Evolutionary conservation across 208 protist species (phyloP).

Genomic region (Naegleria fowleri): DNA sequence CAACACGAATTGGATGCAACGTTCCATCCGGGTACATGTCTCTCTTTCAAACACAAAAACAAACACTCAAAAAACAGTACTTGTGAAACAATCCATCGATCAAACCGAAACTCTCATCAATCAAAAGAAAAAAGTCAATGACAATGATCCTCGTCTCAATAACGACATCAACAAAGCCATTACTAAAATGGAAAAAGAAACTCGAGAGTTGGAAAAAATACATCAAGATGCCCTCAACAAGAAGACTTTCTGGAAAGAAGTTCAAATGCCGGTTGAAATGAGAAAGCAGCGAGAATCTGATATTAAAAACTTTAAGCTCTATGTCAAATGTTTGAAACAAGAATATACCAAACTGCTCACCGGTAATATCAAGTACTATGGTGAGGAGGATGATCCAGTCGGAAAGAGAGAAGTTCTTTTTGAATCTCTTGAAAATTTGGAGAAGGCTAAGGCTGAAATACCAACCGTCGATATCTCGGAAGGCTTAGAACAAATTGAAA

Average conservation of each 20-base stretch:
- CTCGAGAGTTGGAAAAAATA: not conserved
- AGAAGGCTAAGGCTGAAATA: not conserved
- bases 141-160: not conserved
- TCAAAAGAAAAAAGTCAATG: not conserved
- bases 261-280: not conserved
- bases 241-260: not conserved
- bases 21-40: too few relatives aligned
- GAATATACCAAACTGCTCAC: not conserved
- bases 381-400: not conserved
- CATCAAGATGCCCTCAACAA: not conserved
- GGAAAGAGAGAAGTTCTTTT: not conserved
- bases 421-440: not conserved
- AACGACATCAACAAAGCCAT: not conserved
- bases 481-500: conserved; percentile 3
- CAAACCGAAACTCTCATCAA: not conserved
- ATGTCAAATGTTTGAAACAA: not conserved
- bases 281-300: not conserved
- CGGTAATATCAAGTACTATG: not conserved
- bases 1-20: too few relatives aligned
- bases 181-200: not conserved
- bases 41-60: too few relatives aligned
- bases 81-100: not conserved
- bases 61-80: not conserved
- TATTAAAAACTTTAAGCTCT: not conserved
- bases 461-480: not conserved